Conservation (phyloP, 2,329 filamentous ascomycete species). For the Alternaria brassicae region DNA sequence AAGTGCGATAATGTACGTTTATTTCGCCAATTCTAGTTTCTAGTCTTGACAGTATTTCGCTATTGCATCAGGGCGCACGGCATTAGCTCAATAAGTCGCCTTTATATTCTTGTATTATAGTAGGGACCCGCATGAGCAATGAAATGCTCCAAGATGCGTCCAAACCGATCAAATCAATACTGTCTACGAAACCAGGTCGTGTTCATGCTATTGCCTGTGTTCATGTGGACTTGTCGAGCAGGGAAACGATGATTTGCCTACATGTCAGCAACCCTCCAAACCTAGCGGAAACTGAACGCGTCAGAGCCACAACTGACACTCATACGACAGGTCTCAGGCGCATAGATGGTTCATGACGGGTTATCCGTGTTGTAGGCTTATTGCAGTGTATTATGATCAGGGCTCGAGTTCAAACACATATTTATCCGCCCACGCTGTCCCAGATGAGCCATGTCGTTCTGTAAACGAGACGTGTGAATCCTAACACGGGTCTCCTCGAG, state of each 20-base stretch:
- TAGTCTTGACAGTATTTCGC: constrained; percentile 3
- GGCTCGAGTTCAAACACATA: neutral
- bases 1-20: constrained; percentile 22
- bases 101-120: constrained; percentile 41
- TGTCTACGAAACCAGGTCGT: constrained; percentile 18
- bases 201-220: constrained; percentile 18
- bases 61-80: constrained; percentile 16
- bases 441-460: neutral
- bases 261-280: constrained; percentile 19
- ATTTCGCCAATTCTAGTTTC: constrained; percentile 8
- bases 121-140: constrained; percentile 30
- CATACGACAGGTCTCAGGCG: neutral
- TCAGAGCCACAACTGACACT: constrained; percentile 22
- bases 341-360: constrained; percentile 12
- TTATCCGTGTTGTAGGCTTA: constrained; percentile 24
- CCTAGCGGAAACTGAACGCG: constrained; percentile 30
- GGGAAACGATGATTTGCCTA: constrained; percentile 25
- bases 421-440: constrained; percentile 3
- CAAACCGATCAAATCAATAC: constrained; percentile 32
- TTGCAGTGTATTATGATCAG: constrained; percentile 10
- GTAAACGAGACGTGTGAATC: neutral
- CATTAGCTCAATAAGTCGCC: constrained; percentile 16
- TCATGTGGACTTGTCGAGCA: constrained; percentile 12
- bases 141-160: constrained; percentile 28
- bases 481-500: neutral